A percentile compares a stretch with the other conserved stretches of the same genome.
These are phyloP conservation scores for Rhizoclosmatium sp. DNA, from an alignment of 192 early-diverging fungal genomes.

Conservation along the genomic window DNA sequence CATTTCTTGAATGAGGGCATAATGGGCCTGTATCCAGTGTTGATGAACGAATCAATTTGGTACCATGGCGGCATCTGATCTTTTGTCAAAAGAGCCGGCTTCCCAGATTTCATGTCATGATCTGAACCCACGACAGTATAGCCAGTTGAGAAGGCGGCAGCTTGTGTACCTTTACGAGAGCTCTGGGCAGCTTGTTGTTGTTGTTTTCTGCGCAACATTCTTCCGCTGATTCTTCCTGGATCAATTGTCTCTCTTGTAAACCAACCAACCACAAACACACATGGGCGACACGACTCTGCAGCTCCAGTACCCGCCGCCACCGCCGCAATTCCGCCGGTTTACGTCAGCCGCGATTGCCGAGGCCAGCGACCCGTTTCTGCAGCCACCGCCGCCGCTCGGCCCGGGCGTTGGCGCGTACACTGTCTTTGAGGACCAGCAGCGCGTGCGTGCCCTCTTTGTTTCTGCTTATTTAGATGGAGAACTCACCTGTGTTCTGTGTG, in stretches of 20 bases:
- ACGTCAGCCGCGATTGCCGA: slow-evolving; percentile 27
- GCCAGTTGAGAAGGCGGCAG: too few relatives aligned
- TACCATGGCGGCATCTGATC: slow-evolving; percentile 42
- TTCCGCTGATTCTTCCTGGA: too few relatives aligned
- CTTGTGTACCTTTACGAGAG: too few relatives aligned
- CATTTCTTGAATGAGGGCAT: slow-evolving; percentile 78
- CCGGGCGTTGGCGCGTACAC: slow-evolving; percentile 24
- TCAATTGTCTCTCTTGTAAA: too few relatives aligned
- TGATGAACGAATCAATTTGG: slow-evolving; percentile 79
- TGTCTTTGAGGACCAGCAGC: slow-evolving; percentile 13
- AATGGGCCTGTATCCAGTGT: slow-evolving; percentile 79
- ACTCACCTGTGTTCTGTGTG: too few relatives aligned
- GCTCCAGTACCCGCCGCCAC: slow-evolving; percentile 35
- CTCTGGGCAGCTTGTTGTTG: too few relatives aligned
- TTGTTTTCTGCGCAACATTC: too few relatives aligned
- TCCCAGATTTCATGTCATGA: too few relatives aligned
- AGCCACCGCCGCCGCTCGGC: slow-evolving; percentile 21
- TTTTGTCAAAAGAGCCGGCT: neutral
- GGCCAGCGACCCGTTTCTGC: slow-evolving; percentile 13
- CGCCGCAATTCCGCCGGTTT: slow-evolving; percentile 36
- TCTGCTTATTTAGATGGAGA: neutral
- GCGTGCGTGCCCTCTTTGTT: neutral
- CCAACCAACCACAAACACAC: too few relatives aligned
- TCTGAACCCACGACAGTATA: too few relatives aligned
- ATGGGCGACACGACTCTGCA: neutral